A percentile compares a stretch with the other conserved stretches of the same genome.
These are phyloP conservation scores for Cladosporium sp. DNA, from an alignment of 2,329 filamentous ascomycete genomes.

Conservation along the genomic window DNA sequence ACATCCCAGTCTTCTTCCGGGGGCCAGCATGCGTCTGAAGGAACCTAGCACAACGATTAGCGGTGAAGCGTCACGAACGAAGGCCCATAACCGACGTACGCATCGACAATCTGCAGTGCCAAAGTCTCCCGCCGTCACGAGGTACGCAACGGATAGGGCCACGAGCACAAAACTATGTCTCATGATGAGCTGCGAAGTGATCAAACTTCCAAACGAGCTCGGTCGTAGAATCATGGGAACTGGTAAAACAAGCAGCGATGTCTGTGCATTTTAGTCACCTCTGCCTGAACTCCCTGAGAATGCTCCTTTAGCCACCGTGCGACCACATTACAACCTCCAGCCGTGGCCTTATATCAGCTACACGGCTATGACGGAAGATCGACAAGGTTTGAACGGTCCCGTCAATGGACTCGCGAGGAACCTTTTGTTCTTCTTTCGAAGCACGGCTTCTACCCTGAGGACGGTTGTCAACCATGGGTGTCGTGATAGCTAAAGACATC, in stretches of 20 bases:
- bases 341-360: not conserved
- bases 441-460: not conserved
- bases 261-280: conserved; percentile 11
- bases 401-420: not conserved
- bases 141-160: not conserved
- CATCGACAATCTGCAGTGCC: conserved; percentile 5
- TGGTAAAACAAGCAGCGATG: not conserved
- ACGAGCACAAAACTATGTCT: conserved; percentile 3
- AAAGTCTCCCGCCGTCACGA: not conserved
- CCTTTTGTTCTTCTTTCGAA: not conserved
- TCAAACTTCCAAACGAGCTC: conserved; percentile 2
- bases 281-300: not conserved
- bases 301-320: conserved; percentile 3
- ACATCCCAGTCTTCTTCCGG: conserved; percentile 33
- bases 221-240: not conserved
- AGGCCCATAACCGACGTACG: not conserved
- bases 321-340: conserved; percentile 7
- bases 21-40: conserved; percentile 41
- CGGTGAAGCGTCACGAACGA: not conserved
- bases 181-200: conserved; percentile 7
- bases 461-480: not conserved
- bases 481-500: not conserved
- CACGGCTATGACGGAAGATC: not conserved
- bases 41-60: conserved; percentile 3
- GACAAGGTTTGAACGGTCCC: not conserved